Conservation (phyloP, 2,329 filamentous ascomycete species). For the Pseudogymnoascus verrucosus region DNA sequence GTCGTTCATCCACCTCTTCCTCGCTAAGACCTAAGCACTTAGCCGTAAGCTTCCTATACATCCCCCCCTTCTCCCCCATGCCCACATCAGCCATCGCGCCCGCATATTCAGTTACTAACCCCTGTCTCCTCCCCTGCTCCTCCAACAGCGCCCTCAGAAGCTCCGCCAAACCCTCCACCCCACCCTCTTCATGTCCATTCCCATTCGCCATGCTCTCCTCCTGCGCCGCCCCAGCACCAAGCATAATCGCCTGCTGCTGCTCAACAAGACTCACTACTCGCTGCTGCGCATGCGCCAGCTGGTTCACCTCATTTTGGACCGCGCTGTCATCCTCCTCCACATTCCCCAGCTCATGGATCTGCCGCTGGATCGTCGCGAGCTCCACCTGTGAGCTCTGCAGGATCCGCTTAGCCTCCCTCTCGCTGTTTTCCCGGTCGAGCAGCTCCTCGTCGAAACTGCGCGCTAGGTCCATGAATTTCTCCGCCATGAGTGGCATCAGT, state of each 20-base stretch:
- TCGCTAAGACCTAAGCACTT: slow-evolving; percentile 61
- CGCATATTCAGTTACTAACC: slow-evolving; percentile 60
- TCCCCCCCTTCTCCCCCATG: slow-evolving; percentile 63
- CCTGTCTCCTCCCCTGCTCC: slow-evolving; percentile 43
- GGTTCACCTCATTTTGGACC: slow-evolving; percentile 18
- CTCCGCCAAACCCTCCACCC: slow-evolving; percentile 39
- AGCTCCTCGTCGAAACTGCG: slow-evolving; percentile 68
- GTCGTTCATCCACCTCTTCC: slow-evolving; percentile 58
- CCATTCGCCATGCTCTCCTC: slow-evolving; percentile 37
- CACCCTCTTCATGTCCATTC: slow-evolving; percentile 37
- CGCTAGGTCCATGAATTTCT: slow-evolving; percentile 65
- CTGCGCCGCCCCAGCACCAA: slow-evolving; percentile 31
- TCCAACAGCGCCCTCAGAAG: slow-evolving; percentile 44
- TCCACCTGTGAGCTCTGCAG: slow-evolving; percentile 62
- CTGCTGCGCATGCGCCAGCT: slow-evolving; percentile 17
- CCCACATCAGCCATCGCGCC: slow-evolving; percentile 61
- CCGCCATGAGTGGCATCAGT: slow-evolving; percentile 60
- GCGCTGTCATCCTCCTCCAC: slow-evolving; percentile 18
- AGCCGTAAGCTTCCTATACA: slow-evolving; percentile 62
- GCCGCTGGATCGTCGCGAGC: slow-evolving; percentile 50
- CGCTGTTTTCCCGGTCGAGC: slow-evolving; percentile 62
- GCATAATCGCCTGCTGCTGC: slow-evolving; percentile 41
- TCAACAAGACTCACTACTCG: slow-evolving; percentile 24
- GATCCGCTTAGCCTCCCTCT: slow-evolving; percentile 58
- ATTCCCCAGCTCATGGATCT: slow-evolving; percentile 45